These are phyloP conservation scores for Suillus subaureus DNA, from an alignment of 768 basidiomycete genomes.

Conservation along the genomic window DNA sequence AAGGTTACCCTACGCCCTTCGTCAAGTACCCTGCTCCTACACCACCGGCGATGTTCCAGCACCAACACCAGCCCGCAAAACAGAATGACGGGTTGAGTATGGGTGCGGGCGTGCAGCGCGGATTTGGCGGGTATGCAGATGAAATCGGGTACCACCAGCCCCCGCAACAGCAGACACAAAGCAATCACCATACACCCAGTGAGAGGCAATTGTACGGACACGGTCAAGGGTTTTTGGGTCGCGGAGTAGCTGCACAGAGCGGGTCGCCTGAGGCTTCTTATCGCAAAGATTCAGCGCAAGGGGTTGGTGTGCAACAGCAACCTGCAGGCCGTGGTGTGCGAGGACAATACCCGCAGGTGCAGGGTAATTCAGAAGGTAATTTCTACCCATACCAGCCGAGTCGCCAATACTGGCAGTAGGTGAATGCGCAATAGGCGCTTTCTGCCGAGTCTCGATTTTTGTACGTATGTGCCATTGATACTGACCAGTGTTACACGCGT, in stretches of 20 bases:
- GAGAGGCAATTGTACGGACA: slow-evolving; percentile 7
- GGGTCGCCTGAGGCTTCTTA: slow-evolving; percentile 66
- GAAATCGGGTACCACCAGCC: slow-evolving; percentile 58
- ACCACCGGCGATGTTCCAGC: slow-evolving; percentile 42
- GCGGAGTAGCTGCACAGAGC: slow-evolving; percentile 40
- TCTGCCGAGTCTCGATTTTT: slow-evolving; percentile 15
- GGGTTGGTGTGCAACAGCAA: slow-evolving; percentile 41
- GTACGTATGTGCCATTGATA: not conserved
- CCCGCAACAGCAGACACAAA: slow-evolving; percentile 57
- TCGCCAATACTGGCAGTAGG: slow-evolving; percentile 56
- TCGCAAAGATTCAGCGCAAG: slow-evolving; percentile 19
- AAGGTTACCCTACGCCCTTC: slow-evolving; percentile 64
- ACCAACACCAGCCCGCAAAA: slow-evolving; percentile 44
- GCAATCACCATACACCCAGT: slow-evolving; percentile 3
- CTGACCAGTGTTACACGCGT: slow-evolving; percentile 1
- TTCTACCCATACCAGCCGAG: slow-evolving; percentile 76
- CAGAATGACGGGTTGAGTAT: slow-evolving; percentile 47
- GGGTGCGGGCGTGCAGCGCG: slow-evolving; percentile 39
- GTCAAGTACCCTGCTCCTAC: slow-evolving; percentile 76
- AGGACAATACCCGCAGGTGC: slow-evolving; percentile 34
- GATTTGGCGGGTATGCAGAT: slow-evolving; percentile 36
- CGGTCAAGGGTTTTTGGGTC: slow-evolving; percentile 24
- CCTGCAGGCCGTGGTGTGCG: slow-evolving; percentile 46
- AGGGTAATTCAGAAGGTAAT: slow-evolving; percentile 59
- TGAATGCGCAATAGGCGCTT: slow-evolving; percentile 8